Evolutionary conservation across 2,329 filamentous ascomycete species (phyloP), one percentile per base, ranked within the genome.

Genomic region (Venturia aucupariae): DNA sequence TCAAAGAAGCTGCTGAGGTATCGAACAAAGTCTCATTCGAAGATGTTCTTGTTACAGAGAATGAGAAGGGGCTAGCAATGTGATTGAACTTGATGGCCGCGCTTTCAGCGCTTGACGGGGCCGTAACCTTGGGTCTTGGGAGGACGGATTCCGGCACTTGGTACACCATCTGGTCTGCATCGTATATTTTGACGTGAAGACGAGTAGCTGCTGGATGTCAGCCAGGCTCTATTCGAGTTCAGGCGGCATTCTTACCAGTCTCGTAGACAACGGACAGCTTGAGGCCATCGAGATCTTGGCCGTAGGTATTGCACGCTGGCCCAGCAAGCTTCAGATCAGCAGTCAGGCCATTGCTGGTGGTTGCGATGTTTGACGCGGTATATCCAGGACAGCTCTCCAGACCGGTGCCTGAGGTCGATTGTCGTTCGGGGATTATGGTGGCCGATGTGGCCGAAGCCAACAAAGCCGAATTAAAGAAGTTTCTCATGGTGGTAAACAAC

Each of bases 141-240:
- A 92, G 77, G 32, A 90, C 84, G 2, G 82, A 82, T 42, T 87
- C 84, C 15, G 89, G 89, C 1, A 93, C 84, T 72, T 92, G 89
- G 70, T 90, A 93, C 59, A 89, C 87, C 35, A 85, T 80, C 67
- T 87, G 81, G n/a, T 78, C 82, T 6, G 82, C 80, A 73, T 93
- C 90, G 67, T 87, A 84, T 64, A 92, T 90, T 70, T 88, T 83
- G 71, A 92, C 85, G 71, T 90, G 89, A 3, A 92, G 81, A n/a
- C 88, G 86, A 27, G 82, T 79, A 55, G 84, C 86, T 87, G 44
- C 39, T 61, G 41, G 24, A 35, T 5, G 17, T 65, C n/a, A 65
- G 60, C 61, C 60, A 35, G 8, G 42, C 35, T 4, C 6, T 22
- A 54, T 6, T 3, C n/a, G 19, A 24, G 15, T 66, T 27, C 46